Base-by-base conservation (phyloP, 208 protist genomes). In the Leishmania amazonensis region DNA sequence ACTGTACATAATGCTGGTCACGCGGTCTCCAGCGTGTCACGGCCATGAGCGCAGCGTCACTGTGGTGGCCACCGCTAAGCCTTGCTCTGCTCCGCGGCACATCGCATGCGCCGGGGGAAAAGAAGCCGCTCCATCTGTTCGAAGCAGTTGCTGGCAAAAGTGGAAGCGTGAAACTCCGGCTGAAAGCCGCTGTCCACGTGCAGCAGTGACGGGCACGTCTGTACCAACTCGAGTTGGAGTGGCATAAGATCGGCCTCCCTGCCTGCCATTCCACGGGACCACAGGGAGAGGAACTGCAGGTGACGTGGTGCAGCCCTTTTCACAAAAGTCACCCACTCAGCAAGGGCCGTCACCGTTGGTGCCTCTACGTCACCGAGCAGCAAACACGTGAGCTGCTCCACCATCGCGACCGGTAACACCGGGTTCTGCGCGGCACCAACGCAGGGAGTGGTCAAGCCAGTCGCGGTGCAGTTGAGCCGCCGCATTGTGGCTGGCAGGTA, bases 141-240 rank as follows among this genome's bases (percentile, higher is more conserved):
- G 47, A 94, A 89, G 38, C 82, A 77, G 70, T 86, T 86, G 35
- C 85, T 80, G 28, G 84, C 77, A 71, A 89, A 83, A 13, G 54
- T 78, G 51, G 60, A 60, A 24, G 77, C 58, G 68, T 95, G 90
- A 81, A 95, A 95, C 17, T 91, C 87, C 5, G 86, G 79, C 80
- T 91, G 70, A 24, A 94, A 85, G 17, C 93, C 93, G 78, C 93
- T 88, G 74, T 96, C 93, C 4, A 86, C 80, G 79, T 92, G 92
- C 0, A 89, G 71, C 49, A 96, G 85, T 24, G 62, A 75, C 51
- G 84, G 78, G 47, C 93, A 83, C 40, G 81, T 31, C 53, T 83
- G 65, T 0, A 87, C 82, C 19, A 93, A 79, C 40, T 83, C 79
- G n/a, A 81, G 51, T 31, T 92, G 75, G 24, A 42, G 58, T 24